These are phyloP conservation scores for Trypanosoma melophagium DNA, from an alignment of 208 protist species.

Conservation along the genomic window DNA sequence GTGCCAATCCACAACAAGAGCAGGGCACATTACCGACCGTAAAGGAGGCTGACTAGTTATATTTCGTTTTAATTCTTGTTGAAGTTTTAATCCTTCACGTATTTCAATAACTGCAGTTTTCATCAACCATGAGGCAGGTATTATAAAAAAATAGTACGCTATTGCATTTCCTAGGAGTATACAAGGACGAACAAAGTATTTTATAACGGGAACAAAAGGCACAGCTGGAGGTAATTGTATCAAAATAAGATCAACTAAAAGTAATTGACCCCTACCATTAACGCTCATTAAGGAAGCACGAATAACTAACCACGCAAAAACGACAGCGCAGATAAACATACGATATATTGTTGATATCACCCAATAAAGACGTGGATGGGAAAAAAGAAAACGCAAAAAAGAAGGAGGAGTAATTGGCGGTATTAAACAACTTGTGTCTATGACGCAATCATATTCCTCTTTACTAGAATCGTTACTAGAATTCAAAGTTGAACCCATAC, in stretches of 20 bases:
- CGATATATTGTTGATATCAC: slow-evolving; percentile 60
- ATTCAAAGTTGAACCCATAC: neutral
- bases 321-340: slow-evolving; percentile 29
- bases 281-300: slow-evolving; percentile 57
- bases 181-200: slow-evolving; percentile 65
- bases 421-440: slow-evolving; percentile 38
- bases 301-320: slow-evolving; percentile 52
- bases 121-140: slow-evolving; percentile 71
- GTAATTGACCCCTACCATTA: slow-evolving; percentile 68
- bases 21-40: slow-evolving; percentile 34
- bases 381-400: slow-evolving; percentile 63
- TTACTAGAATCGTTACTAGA: neutral
- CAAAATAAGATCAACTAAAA: slow-evolving; percentile 66
- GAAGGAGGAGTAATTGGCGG: slow-evolving; percentile 42
- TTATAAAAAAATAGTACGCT: slow-evolving; percentile 71
- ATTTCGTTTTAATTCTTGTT: neutral
- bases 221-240: slow-evolving; percentile 83
- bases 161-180: slow-evolving; percentile 56
- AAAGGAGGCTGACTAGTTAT: neutral
- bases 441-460: slow-evolving; percentile 17
- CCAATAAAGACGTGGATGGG: slow-evolving; percentile 53
- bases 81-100: slow-evolving; percentile 35
- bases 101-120: slow-evolving; percentile 59
- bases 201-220: slow-evolving; percentile 75
- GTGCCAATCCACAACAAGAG: slow-evolving; percentile 90